Evolutionary conservation across 2,329 filamentous ascomycete genomes (phyloP).

Genomic region (Diaporthe citriasiana): DNA sequence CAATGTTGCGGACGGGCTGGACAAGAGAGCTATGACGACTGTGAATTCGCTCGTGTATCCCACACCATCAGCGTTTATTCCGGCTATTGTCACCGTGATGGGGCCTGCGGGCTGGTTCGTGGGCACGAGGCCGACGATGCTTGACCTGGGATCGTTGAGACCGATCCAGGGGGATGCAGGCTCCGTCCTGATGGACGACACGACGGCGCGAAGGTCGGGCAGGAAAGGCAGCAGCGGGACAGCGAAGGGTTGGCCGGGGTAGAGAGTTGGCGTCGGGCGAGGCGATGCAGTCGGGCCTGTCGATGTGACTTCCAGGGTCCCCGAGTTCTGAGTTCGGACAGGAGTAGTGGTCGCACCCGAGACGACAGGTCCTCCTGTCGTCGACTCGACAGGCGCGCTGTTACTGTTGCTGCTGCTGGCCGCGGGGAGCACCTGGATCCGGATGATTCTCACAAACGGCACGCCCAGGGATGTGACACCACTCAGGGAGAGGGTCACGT

Average conservation of each 20-base stretch:
- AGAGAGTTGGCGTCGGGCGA: neutral
- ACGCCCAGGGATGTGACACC: neutral
- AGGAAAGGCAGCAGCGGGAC: neutral
- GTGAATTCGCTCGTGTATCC: neutral
- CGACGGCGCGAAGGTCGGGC: neutral
- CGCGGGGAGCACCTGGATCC: neutral
- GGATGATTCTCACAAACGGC: neutral
- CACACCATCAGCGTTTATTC: neutral
- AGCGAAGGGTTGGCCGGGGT: neutral
- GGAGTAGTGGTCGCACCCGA: neutral
- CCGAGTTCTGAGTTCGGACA: too few relatives aligned
- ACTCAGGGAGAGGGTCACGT: neutral
- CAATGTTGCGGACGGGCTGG: neutral
- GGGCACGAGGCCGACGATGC: neutral
- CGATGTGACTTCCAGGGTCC: neutral
- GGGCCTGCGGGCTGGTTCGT: neutral
- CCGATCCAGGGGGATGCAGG: neutral
- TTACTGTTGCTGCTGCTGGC: neutral
- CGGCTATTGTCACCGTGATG: neutral
- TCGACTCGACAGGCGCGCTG: neutral
- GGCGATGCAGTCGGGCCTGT: neutral
- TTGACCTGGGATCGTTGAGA: neutral
- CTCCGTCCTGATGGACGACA: neutral
- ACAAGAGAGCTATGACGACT: neutral
- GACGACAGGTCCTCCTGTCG: neutral